Conservation (phyloP, 1,284 basidiomycete species). For the Vanrija pseudolonga region DNA sequence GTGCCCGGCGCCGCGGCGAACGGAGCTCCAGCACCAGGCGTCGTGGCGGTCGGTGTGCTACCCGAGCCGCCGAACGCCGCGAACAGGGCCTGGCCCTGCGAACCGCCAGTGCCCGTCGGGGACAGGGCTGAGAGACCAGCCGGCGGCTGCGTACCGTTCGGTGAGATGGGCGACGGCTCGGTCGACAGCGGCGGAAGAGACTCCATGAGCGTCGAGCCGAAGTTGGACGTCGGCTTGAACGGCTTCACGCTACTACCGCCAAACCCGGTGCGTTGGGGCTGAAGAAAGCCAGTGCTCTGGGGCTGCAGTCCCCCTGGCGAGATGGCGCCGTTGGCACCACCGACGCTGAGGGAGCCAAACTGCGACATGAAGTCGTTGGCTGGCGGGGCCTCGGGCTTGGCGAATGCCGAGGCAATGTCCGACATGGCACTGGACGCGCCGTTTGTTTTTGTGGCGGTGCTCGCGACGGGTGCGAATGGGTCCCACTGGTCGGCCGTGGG, state of each 20-base stretch:
- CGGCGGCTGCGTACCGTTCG: conserved; percentile 14
- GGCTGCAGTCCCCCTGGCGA: conserved; percentile 11
- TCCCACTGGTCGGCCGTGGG: neutral
- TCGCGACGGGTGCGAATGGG: conserved; percentile 1
- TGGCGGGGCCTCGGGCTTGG: conserved; percentile 2
- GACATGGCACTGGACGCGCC: conserved; percentile 27
- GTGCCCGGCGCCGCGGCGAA: neutral
- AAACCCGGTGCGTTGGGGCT: conserved; percentile 77
- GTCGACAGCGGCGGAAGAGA: conserved; percentile 60
- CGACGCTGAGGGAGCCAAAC: conserved; percentile 4
- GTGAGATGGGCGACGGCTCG: conserved; percentile 15
- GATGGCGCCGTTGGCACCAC: conserved; percentile 1
- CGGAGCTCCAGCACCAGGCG: neutral
- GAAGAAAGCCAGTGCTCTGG: conserved; percentile 49
- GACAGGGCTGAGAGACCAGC: conserved; percentile 16
- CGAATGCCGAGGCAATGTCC: conserved; percentile 44
- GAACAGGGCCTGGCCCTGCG: neutral
- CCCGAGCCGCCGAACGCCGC: neutral
- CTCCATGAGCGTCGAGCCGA: conserved; percentile 76
- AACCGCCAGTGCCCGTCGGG: neutral
- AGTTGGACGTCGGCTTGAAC: conserved; percentile 86
- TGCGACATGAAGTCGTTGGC: neutral
- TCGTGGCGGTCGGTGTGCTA: neutral
- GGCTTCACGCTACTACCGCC: conserved; percentile 65
- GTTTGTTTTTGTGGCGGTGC: neutral